Conservation (phyloP, 1,284 basidiomycete species). For the Sanghuangporus sanghuang region DNA sequence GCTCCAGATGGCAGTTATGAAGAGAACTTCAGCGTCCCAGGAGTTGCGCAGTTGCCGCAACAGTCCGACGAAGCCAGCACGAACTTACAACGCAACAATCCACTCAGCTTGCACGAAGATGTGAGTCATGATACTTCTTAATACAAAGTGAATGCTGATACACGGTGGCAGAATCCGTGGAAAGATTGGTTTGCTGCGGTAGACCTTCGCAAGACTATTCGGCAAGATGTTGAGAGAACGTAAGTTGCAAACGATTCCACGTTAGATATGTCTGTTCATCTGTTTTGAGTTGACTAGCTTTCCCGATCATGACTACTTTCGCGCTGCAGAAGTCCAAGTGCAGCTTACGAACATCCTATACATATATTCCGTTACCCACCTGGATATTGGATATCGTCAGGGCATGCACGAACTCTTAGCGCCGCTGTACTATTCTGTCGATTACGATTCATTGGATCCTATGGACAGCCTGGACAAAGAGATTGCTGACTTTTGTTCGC, state of each 20-base stretch:
- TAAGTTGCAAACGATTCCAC: conserved; percentile 32
- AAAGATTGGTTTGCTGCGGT: conserved; percentile 85
- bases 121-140: conserved; percentile 33
- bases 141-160: conserved; percentile 3
- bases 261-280: conserved; percentile 8
- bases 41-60: conserved; percentile 35
- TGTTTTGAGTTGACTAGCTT: conserved; percentile 47
- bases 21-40: conserved; percentile 55
- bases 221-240: conserved; percentile 91
- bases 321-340: conserved; percentile 65
- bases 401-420: conserved; percentile 96
- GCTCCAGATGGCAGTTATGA: conserved; percentile 78
- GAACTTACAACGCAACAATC: conserved; percentile 75
- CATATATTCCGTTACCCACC: conserved; percentile 71
- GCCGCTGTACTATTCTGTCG: conserved; percentile 74
- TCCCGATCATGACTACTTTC: conserved; percentile 88
- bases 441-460: conserved; percentile 67
- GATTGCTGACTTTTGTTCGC: conserved; percentile 57
- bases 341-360: conserved; percentile 83
- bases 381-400: conserved; percentile 84
- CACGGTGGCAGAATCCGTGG: conserved; percentile 75
- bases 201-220: conserved; percentile 81
- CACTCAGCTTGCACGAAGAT: conserved; percentile 79
- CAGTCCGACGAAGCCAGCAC: conserved; percentile 29
- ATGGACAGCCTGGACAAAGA: conserved; percentile 25